Base-by-base conservation (phyloP, 1,284 basidiomycete species). In the Leccinum fallax region DNA sequence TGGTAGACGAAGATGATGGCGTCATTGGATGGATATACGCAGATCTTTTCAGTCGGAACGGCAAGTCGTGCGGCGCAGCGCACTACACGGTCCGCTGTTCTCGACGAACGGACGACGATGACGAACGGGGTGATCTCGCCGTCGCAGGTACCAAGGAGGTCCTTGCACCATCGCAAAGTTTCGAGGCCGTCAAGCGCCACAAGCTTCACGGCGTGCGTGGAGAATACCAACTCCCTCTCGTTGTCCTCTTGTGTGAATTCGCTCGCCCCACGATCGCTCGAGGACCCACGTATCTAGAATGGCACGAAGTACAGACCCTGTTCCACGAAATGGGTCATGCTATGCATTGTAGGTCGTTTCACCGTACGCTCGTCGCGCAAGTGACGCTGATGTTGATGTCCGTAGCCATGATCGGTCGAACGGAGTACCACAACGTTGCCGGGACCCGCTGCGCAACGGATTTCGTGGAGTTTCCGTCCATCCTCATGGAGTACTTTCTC, bases 261-360 rank as follows among this genome's bases (percentile, higher is more conserved):
- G 79, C 86, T 15, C 82, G 82, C 24, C 90, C 93, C 13, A 81
- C 83, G 0, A 66, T 83, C 13, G 79, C 82, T n/a, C 77, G 80
- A 36, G 89, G 88, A 2, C 84, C 93, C 2, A 89, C 92, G 0
- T 79, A 91, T 48, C 77, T 99, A 28, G 89, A 90, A 61, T 99
- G 97, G 96, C 90, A 93, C 70, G 95, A 99, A 70, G 93, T 98
- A 9, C 84, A 93, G 74, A 99, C 97, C 2, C 80, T 99, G 21
- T 98, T 97, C 78, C 97, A 99, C 71, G 97, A 99, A 78, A 98
- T 99, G 96, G 97, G 97, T 0, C 97, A 99, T 76, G 97, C 97
- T 2, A 95, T 99, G 85, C 97, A 99, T 74, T 99, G 96, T 96
- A 71, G 83, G 94, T 82, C 48, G 60, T 46, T 49, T 62, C 48